Percentiles rank a stretch among this genome's conserved stretches.
phyloP scores from a whole-genome alignment of 2,329 filamentous ascomycete species.

The Magnaporthales sp. region DNA sequence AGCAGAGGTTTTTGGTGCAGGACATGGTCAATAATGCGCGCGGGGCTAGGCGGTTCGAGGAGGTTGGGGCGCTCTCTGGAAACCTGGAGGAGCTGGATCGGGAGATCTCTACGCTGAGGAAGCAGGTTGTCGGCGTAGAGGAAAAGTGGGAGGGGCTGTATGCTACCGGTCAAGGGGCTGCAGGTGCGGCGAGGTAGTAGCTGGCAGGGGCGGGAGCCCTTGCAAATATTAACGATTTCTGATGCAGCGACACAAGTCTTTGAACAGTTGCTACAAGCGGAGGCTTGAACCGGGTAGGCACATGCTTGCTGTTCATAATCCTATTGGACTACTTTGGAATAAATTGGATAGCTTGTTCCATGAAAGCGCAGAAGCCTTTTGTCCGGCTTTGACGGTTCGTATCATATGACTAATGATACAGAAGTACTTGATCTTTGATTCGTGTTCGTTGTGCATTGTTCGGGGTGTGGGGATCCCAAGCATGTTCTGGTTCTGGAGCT shows the following conservation, averaged over 20 bases:
- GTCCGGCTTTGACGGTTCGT: not conserved
- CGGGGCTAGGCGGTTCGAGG: constrained; percentile 72
- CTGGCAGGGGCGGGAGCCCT: not conserved
- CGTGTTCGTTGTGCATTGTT: too few relatives aligned
- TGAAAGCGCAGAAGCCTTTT: not conserved
- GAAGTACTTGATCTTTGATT: not conserved
- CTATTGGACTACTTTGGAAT: not conserved
- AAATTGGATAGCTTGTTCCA: not conserved
- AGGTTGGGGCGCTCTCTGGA: constrained; percentile 68
- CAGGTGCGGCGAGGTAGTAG: not conserved
- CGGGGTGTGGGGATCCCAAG: too few relatives aligned
- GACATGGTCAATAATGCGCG: constrained; percentile 76
- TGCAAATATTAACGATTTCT: not conserved
- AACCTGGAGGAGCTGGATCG: constrained; percentile 75
- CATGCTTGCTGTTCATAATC: not conserved
- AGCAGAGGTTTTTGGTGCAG: constrained; percentile 82
- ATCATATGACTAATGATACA: not conserved
- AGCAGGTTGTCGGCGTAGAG: constrained; percentile 60
- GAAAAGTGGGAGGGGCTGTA: constrained; percentile 46
- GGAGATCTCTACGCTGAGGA: constrained; percentile 63
- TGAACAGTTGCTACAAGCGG: not conserved
- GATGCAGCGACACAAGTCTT: not conserved
- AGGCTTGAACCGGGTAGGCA: not conserved
- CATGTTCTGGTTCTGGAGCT: too few relatives aligned
- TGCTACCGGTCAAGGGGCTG: constrained; percentile 14